Base-by-base conservation (phyloP, 495 filamentous ascomycete genomes). In the Xylaria palmicola region DNA sequence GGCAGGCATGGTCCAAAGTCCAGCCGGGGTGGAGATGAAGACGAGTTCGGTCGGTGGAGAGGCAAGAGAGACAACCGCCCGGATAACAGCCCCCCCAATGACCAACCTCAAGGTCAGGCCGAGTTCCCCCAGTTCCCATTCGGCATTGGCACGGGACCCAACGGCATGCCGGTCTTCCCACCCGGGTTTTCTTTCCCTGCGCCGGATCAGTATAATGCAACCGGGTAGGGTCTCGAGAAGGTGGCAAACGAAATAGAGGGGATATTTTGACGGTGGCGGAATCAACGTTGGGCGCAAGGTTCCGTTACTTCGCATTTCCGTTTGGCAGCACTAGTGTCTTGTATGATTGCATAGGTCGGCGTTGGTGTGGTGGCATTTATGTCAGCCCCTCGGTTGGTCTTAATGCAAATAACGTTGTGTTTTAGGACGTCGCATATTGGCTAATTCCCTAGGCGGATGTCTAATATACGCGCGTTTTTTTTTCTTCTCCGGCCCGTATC, bases 1-100 rank as follows among this genome's bases (percentile, higher is more conserved):
- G 89, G 89, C 40, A 85, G 83, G 64, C 86, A 88, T 61, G 90
- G 89, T 0, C 87, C 88, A 15, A 86, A 88, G 54, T 91, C 88
- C 0, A 86, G 82, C 55, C 84, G 88, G 10, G 76, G 79, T 2
- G 77, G 79, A 9, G 81, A 83, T 10, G 68, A 80, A 7, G 77
- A 72, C 37, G 76, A 80, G 65, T 74, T 75, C 39, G 75, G 68
- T 52, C 72, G 74, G 58, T 76, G 70, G 71, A 73, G 72, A 27
- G 67, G 72, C 58, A 78, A 76, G 55, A 79, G 81, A 19, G 79
- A 77, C 22, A 80, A 75, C 61, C 79, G 70, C 67, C 75, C 68
- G 63, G 75, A 72, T 44, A 73, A 73, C 29, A 50, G 49, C 50
- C 73, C 53, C 67, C 71, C 63, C 67, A 81, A 74, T 17, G 76